These are phyloP conservation scores for Fusarium sublunatum DNA, from an alignment of 2,329 filamentous ascomycete species.

Conservation along the genomic window DNA sequence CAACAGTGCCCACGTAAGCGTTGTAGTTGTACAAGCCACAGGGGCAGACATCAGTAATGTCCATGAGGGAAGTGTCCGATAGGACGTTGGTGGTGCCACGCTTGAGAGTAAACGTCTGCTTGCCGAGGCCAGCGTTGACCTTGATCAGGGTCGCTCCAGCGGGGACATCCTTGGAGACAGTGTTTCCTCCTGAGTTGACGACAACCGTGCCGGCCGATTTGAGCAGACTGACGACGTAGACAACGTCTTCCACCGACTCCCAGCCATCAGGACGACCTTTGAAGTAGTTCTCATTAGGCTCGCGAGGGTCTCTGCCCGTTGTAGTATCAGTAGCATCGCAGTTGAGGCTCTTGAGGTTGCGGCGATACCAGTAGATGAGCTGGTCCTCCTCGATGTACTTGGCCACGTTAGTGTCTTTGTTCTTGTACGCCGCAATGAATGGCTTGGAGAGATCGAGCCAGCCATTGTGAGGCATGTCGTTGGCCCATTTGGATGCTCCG, in stretches of 20 bases:
- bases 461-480: slow-evolving; percentile 62
- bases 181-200: slow-evolving; percentile 58
- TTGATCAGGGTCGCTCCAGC: slow-evolving; percentile 51
- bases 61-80: slow-evolving; percentile 60
- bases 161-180: slow-evolving; percentile 49
- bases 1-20: slow-evolving; percentile 63
- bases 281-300: slow-evolving; percentile 63
- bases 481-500: slow-evolving; percentile 61
- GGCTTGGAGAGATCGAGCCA: slow-evolving; percentile 66
- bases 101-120: slow-evolving; percentile 56
- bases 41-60: slow-evolving; percentile 60
- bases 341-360: slow-evolving; percentile 57
- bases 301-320: slow-evolving; percentile 54
- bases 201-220: slow-evolving; percentile 57
- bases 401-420: slow-evolving; percentile 52
- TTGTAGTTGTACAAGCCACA: slow-evolving; percentile 69
- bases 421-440: slow-evolving; percentile 65
- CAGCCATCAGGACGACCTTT: slow-evolving; percentile 62
- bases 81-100: slow-evolving; percentile 56
- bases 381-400: slow-evolving; percentile 61
- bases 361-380: slow-evolving; percentile 67
- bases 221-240: slow-evolving; percentile 65
- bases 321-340: slow-evolving; percentile 66
- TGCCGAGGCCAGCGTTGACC: slow-evolving; percentile 59
- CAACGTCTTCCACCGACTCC: slow-evolving; percentile 60